Percentiles rank a stretch among this genome's conserved stretches.
Conservation (phyloP, 2,329 filamentous ascomycete genomes). For the Verticillium klebahnii region DNA sequence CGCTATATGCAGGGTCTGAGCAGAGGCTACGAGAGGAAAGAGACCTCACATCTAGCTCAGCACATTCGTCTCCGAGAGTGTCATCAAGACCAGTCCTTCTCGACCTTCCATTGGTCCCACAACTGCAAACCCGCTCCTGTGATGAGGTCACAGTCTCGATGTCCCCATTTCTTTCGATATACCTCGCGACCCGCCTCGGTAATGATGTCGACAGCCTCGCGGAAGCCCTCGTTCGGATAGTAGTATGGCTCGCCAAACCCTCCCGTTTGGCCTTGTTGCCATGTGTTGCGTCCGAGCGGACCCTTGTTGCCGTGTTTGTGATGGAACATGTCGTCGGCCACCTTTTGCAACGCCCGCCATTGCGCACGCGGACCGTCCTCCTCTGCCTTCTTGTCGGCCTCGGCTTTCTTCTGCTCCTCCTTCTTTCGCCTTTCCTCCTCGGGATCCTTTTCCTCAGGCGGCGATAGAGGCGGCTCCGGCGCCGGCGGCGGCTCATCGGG, state of each 20-base stretch:
- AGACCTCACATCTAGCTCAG: too few species aligned
- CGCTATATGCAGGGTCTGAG: neutral
- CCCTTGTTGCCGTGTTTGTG: conserved; percentile 34
- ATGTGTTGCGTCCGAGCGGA: conserved; percentile 40
- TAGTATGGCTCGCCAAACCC: conserved; percentile 50
- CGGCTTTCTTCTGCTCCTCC: conserved; percentile 3
- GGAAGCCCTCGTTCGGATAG: conserved; percentile 40
- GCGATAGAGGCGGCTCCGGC: conserved; percentile 1
- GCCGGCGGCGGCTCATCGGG: neutral
- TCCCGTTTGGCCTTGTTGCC: conserved; percentile 46
- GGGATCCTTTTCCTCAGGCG: conserved; percentile 8
- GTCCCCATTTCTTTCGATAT: conserved; percentile 40
- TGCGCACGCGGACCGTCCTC: conserved; percentile 4
- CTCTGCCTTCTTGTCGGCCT: neutral
- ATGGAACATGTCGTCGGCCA: conserved; percentile 30
- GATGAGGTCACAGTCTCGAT: conserved; percentile 36
- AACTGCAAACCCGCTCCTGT: conserved; percentile 26
- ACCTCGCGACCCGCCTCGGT: conserved; percentile 40
- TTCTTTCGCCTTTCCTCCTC: neutral
- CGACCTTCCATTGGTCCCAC: conserved; percentile 43
- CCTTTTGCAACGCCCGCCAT: conserved; percentile 11
- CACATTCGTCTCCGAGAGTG: neutral
- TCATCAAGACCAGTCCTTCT: conserved; percentile 28
- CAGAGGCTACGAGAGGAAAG: too few species aligned
- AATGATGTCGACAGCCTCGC: conserved; percentile 35